These are phyloP conservation scores for Aspergillus nomiae DNA, from an alignment of 2,329 filamentous ascomycete genomes.

Conservation along the genomic window DNA sequence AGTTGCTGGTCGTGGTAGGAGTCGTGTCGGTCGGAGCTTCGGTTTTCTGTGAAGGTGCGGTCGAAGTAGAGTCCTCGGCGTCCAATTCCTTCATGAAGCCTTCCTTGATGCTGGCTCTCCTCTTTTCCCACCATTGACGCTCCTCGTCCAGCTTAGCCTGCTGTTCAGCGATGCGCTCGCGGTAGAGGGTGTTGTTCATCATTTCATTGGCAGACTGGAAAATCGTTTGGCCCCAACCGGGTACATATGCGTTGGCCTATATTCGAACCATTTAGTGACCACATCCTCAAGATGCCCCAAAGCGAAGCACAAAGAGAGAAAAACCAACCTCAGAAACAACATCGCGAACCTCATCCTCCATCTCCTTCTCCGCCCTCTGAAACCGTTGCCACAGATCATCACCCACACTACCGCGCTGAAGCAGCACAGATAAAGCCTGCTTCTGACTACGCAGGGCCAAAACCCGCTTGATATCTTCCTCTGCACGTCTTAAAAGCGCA, in stretches of 20 bases:
- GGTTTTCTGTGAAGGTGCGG: constrained; percentile 6
- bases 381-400: constrained; percentile 97
- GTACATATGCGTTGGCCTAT: constrained; percentile 85
- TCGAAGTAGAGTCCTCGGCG: constrained; percentile 21
- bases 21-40: constrained; percentile 16
- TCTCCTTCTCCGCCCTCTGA: constrained; percentile 89
- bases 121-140: constrained; percentile 91
- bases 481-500: constrained; percentile 82
- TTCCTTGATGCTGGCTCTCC: constrained; percentile 69
- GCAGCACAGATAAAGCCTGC: constrained; percentile 76
- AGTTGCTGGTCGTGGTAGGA: constrained; percentile 10
- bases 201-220: constrained; percentile 99
- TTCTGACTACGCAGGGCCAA: constrained; percentile 87
- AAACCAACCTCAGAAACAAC: constrained; percentile 81
- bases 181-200: constrained; percentile 76
- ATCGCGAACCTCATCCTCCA: constrained; percentile 92
- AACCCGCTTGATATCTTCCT: constrained; percentile 90
- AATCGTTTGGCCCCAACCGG: constrained; percentile 90
- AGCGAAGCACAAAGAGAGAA: not conserved
- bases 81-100: constrained; percentile 84
- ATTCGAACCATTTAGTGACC: constrained; percentile 1
- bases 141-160: constrained; percentile 71
- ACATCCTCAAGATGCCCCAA: constrained; percentile 13
- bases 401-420: constrained; percentile 89
- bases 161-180: constrained; percentile 73